phyloP scores from a whole-genome alignment of 768 basidiomycete genomes.

The Hygrophoropsis aurantiaca region DNA sequence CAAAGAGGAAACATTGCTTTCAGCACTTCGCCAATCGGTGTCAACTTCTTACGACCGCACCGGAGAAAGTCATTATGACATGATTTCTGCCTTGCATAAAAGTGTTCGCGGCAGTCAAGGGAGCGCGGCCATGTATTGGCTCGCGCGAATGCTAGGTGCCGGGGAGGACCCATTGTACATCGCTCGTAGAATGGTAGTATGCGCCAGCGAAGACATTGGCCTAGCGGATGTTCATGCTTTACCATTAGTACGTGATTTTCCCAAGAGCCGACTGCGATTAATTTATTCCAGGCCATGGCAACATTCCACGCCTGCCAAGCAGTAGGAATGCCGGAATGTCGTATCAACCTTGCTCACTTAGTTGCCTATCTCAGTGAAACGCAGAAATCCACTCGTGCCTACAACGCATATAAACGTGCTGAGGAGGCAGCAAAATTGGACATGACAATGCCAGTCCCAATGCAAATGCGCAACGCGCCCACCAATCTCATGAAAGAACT shows the following conservation, averaged over 20 bases:
- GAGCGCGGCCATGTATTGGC: slow-evolving; percentile 83
- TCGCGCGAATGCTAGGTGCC: slow-evolving; percentile 77
- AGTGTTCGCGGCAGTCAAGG: slow-evolving; percentile 75
- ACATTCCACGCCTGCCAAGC: slow-evolving; percentile 63
- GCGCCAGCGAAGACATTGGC: slow-evolving; percentile 86
- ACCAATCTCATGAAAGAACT: slow-evolving; percentile 68
- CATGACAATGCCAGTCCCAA: slow-evolving; percentile 59
- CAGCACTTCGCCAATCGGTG: slow-evolving; percentile 59
- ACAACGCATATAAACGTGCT: slow-evolving; percentile 73
- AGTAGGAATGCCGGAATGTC: slow-evolving; percentile 81
- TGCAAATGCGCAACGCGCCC: slow-evolving; percentile 77
- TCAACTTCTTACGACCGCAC: slow-evolving; percentile 71
- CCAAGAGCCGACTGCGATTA: not conserved
- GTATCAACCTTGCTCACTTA: slow-evolving; percentile 75
- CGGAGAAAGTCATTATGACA: slow-evolving; percentile 76
- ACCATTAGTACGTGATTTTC: slow-evolving; percentile 51
- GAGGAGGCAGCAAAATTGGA: slow-evolving; percentile 59
- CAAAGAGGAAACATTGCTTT: slow-evolving; percentile 51
- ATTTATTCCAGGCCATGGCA: slow-evolving; percentile 52
- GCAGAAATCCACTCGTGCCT: slow-evolving; percentile 77
- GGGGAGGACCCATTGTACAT: slow-evolving; percentile 84
- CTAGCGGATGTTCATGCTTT: slow-evolving; percentile 77
- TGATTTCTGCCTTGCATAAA: slow-evolving; percentile 86
- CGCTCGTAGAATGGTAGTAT: slow-evolving; percentile 70
- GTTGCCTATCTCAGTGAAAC: slow-evolving; percentile 81